Percentiles rank a stretch among this genome's conserved stretches.
Conservation (phyloP, 305 asterid genomes). For the Striga hermonthica region DNA sequence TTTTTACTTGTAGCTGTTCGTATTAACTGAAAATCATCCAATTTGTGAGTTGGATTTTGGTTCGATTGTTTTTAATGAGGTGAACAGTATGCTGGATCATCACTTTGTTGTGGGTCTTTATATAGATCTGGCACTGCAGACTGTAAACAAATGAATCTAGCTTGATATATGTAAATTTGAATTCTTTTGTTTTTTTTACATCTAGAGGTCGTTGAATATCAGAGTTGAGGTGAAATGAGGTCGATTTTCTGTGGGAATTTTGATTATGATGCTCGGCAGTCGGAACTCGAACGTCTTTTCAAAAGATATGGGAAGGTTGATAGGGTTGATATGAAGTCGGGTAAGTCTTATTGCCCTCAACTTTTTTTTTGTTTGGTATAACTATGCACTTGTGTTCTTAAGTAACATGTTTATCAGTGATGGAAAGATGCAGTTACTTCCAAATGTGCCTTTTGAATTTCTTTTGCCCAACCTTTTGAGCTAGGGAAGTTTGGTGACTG, state of each 20-base stretch:
- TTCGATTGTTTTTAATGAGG: background rate
- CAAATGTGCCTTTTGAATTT: background rate
- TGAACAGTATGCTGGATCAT: background rate
- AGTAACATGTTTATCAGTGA: constrained; percentile 4
- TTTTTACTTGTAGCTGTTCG: constrained; percentile 5
- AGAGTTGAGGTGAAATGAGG: constrained; percentile 48
- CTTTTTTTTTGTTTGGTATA: background rate
- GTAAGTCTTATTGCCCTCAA: constrained; percentile 40
- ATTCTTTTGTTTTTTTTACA: constrained; percentile 12
- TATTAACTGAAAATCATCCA: background rate
- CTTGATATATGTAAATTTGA: constrained; percentile 14
- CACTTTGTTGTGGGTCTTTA: background rate
- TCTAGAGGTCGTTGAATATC: constrained; percentile 26
- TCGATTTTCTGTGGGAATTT: constrained; percentile 77
- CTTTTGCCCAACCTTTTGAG: background rate
- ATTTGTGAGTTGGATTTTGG: background rate
- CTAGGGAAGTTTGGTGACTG: background rate
- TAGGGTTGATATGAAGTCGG: constrained; percentile 82
- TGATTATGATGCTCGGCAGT: constrained; percentile 72
- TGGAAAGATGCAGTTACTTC: constrained; percentile 1
- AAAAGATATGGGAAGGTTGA: constrained; percentile 74
- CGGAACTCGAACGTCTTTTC: constrained; percentile 74
- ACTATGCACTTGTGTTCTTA: background rate
- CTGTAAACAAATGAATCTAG: background rate
- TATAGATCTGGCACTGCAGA: background rate